These are phyloP conservation scores for Metschnikowia similis DNA, from an alignment of 805 yeast genomes.

Conservation along the genomic window DNA sequence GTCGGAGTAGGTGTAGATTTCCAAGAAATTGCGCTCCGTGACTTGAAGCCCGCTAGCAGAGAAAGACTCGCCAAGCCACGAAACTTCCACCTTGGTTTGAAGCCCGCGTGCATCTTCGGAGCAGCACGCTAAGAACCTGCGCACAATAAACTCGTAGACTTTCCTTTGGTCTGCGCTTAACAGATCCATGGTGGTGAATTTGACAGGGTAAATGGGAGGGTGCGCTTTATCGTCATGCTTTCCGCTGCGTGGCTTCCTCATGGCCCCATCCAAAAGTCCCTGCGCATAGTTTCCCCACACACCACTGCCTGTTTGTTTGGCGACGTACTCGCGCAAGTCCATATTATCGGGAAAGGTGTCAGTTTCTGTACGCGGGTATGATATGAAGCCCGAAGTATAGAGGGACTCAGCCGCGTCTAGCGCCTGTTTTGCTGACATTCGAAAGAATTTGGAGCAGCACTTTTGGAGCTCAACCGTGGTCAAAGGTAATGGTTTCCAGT, in stretches of 20 bases:
- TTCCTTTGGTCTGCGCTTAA: slow-evolving; percentile 48
- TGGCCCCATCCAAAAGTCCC: slow-evolving; percentile 29
- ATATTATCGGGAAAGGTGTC: slow-evolving; percentile 75
- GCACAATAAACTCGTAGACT: slow-evolving; percentile 81
- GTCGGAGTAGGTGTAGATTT: slow-evolving; percentile 69
- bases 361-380: slow-evolving; percentile 98
- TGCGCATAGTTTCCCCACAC: slow-evolving; percentile 74
- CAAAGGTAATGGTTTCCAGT: slow-evolving; percentile 82
- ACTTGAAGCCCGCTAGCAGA: slow-evolving; percentile 72
- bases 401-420: slow-evolving; percentile 75
- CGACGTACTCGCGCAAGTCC: slow-evolving; percentile 61
- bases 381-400: slow-evolving; percentile 79
- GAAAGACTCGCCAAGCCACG: slow-evolving; percentile 80
- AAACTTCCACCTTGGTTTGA: slow-evolving; percentile 53
- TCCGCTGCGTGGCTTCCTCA: slow-evolving; percentile 72
- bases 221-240: slow-evolving; percentile 90
- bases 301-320: slow-evolving; percentile 51
- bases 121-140: slow-evolving; percentile 88
- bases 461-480: slow-evolving; percentile 94
- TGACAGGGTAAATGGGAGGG: slow-evolving; percentile 95
- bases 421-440: slow-evolving; percentile 75
- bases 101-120: slow-evolving; percentile 86
- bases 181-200: slow-evolving; percentile 32
- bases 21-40: slow-evolving; percentile 68
- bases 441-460: slow-evolving; percentile 70